Conservation (phyloP, 2,329 filamentous ascomycete genomes). For the Fragosphaeria purpurea region DNA sequence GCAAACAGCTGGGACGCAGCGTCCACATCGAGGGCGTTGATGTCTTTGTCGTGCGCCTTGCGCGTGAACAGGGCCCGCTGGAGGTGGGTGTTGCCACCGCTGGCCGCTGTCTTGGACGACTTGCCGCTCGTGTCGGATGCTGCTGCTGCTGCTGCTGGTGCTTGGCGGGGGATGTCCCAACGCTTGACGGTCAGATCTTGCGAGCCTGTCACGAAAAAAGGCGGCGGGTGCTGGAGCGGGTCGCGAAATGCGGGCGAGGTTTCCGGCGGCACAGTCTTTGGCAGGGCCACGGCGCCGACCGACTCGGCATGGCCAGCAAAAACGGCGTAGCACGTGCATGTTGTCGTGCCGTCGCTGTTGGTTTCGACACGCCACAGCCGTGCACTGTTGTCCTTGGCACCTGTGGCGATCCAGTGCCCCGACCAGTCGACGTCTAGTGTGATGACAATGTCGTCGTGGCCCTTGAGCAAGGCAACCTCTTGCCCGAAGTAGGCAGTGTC, state of each 20-base stretch:
- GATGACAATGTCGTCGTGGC: slow-evolving; percentile 93
- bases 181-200: slow-evolving; percentile 93
- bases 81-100: slow-evolving; percentile 18
- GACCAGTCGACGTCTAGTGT: slow-evolving; percentile 94
- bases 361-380: slow-evolving; percentile 82
- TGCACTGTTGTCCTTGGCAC: slow-evolving; percentile 93
- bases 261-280: slow-evolving; percentile 56
- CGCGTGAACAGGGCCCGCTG: slow-evolving; percentile 71
- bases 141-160: slow-evolving; percentile 27
- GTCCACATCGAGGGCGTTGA: slow-evolving; percentile 85
- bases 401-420: slow-evolving; percentile 90
- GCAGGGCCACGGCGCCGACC: slow-evolving; percentile 77
- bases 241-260: slow-evolving; percentile 61
- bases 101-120: no score
- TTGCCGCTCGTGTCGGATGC: slow-evolving; percentile 14
- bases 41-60: slow-evolving; percentile 97
- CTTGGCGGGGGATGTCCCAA: slow-evolving; percentile 66
- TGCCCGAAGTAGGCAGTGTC: slow-evolving; percentile 67
- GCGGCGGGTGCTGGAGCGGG: slow-evolving; percentile 69
- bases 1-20: slow-evolving; percentile 71
- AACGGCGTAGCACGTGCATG: slow-evolving; percentile 41
- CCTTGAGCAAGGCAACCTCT: slow-evolving; percentile 75
- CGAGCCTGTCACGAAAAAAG: slow-evolving; percentile 82
- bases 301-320: slow-evolving; percentile 94
- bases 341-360: slow-evolving; percentile 42